Percentiles rank a stretch among this genome's conserved stretches.
Evolutionary conservation across 305 asterid genomes (phyloP).

Genomic region (Solanum aculeatissimum): DNA sequence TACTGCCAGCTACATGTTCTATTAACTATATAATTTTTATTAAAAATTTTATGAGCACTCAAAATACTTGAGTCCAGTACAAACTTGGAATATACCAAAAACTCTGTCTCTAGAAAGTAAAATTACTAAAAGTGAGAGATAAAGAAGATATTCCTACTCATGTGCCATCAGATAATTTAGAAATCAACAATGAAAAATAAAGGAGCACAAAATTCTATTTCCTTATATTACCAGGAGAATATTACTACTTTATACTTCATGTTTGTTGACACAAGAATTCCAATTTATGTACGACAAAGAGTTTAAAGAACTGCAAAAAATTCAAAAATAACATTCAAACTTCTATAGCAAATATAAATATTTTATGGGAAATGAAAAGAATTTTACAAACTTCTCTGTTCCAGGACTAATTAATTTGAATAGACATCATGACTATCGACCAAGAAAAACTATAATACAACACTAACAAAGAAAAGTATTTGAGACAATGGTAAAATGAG

Average conservation of each 20-base stretch:
- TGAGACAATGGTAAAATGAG: not conserved
- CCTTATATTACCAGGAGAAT: not conserved
- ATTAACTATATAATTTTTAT: not conserved
- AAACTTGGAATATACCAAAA: not conserved
- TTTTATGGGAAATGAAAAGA: not conserved
- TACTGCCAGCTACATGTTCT: not conserved
- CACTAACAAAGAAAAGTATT: not conserved
- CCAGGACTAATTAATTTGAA: not conserved
- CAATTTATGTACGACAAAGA: not conserved
- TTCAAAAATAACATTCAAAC: not conserved
- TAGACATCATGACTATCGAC: not conserved
- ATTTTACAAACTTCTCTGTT: not conserved
- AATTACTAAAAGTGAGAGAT: not conserved
- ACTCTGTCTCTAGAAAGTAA: not conserved
- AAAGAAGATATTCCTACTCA: not conserved
- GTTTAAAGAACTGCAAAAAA: not conserved
- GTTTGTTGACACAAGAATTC: not conserved
- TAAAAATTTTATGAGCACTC: not conserved
- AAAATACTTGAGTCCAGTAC: not conserved
- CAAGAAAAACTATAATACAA: not conserved
- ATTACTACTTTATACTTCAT: not conserved
- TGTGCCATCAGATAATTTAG: not conserved
- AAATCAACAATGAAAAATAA: not conserved
- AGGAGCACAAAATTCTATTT: not conserved
- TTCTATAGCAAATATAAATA: not conserved